phyloP scores from a whole-genome alignment of 2,329 filamentous ascomycete species.

The Clonostachys sp. region DNA sequence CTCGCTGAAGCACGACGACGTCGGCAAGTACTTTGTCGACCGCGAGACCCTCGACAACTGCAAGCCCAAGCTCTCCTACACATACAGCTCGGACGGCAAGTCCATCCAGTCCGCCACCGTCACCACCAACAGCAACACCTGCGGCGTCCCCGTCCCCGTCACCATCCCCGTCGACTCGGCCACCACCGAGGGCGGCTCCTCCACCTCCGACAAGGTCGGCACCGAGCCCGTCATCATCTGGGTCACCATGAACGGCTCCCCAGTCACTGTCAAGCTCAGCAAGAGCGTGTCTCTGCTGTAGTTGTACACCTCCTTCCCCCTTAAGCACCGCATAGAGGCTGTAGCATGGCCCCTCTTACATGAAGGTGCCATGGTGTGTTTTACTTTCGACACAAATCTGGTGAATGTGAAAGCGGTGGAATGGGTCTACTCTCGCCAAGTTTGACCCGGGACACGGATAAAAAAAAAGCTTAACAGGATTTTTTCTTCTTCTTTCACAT shows the following conservation, averaged over 20 bases:
- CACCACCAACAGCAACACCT: slow-evolving; percentile 41
- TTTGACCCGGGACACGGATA: too few species aligned
- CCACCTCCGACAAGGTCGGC: slow-evolving; percentile 45
- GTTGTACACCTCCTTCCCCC: neutral
- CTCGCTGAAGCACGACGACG: slow-evolving; percentile 33
- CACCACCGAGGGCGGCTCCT: slow-evolving; percentile 33
- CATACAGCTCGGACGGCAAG: slow-evolving; percentile 30
- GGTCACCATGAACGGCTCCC: slow-evolving; percentile 35
- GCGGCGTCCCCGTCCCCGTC: slow-evolving; percentile 45
- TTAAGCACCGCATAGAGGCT: too few species aligned
- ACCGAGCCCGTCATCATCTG: slow-evolving; percentile 46
- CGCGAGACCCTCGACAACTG: slow-evolving; percentile 49
- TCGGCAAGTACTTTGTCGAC: slow-evolving; percentile 43
- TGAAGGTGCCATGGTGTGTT: too few species aligned
- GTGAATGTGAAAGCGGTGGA: too few species aligned
- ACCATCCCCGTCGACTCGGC: slow-evolving; percentile 41
- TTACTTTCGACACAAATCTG: too few species aligned
- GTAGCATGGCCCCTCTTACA: too few species aligned
- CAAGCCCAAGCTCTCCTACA: slow-evolving; percentile 40
- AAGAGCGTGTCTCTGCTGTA: neutral
- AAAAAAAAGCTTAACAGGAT: too few species aligned
- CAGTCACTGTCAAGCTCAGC: slow-evolving; percentile 32
- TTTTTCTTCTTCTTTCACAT: too few species aligned
- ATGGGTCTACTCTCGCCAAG: too few species aligned
- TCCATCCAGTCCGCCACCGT: slow-evolving; percentile 46